A percentile compares a stretch with the other conserved stretches of the same genome.
These are phyloP conservation scores for Apiotrichum laibachii DNA, from an alignment of 1,284 basidiomycete species.

Conservation along the genomic window DNA sequence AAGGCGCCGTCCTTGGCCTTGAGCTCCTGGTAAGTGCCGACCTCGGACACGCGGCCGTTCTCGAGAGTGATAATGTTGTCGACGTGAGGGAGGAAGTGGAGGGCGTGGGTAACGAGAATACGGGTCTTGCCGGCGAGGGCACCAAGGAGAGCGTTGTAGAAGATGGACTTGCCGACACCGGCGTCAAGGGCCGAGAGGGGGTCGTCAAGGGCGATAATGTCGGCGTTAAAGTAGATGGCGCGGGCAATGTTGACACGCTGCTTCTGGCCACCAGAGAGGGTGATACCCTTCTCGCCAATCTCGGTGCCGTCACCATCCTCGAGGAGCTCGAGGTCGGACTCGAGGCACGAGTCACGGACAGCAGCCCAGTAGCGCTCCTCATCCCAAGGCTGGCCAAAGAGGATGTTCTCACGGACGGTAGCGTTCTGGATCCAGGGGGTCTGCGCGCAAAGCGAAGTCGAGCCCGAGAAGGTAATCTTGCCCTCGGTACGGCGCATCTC, in stretches of 20 bases:
- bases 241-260: slow-evolving; percentile 64
- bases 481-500: slow-evolving; percentile 69
- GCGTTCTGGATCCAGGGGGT: slow-evolving; percentile 75
- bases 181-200: slow-evolving; percentile 76
- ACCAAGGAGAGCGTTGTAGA: slow-evolving; percentile 75
- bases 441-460: slow-evolving; percentile 72
- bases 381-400: slow-evolving; percentile 77
- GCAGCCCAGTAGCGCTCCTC: slow-evolving; percentile 74
- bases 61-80: slow-evolving; percentile 55
- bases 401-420: slow-evolving; percentile 71
- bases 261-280: slow-evolving; percentile 48
- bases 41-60: slow-evolving; percentile 71
- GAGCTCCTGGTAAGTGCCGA: slow-evolving; percentile 69
- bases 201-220: slow-evolving; percentile 83
- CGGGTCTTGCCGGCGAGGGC: slow-evolving; percentile 67
- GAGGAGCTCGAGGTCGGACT: slow-evolving; percentile 74
- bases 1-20: slow-evolving; percentile 64
- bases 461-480: slow-evolving; percentile 63
- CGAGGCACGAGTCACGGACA: slow-evolving; percentile 69
- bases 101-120: slow-evolving; percentile 60
- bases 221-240: slow-evolving; percentile 78
- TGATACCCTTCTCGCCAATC: slow-evolving; percentile 76
- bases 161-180: slow-evolving; percentile 79
- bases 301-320: slow-evolving; percentile 81
- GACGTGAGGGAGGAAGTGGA: slow-evolving; percentile 52